Conservation (phyloP, 805 yeast species). For the Ogataea pini region DNA sequence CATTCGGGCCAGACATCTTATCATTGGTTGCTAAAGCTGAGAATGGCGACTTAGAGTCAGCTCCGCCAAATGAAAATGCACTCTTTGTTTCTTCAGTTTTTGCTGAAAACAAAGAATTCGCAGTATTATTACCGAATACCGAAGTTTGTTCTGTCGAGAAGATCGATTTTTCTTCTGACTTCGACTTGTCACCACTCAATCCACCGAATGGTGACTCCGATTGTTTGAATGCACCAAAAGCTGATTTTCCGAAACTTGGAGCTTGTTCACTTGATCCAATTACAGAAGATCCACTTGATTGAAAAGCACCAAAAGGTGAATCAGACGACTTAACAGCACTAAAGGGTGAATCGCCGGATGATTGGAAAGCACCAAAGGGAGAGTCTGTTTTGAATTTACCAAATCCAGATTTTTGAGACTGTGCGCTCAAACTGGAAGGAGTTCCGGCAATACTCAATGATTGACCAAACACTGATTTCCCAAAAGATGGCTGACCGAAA, state of each 20-base stretch:
- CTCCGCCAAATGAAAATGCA: background rate
- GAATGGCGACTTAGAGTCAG: background rate
- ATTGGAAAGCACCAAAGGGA: slow-evolving; percentile 1
- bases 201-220: background rate
- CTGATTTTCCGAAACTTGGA: background rate
- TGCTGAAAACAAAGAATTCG: background rate
- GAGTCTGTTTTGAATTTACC: slow-evolving; percentile 2
- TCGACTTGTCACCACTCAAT: background rate
- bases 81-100: background rate
- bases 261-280: background rate
- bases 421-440: background rate
- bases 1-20: background rate
- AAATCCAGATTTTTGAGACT: background rate
- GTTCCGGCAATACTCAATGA: background rate
- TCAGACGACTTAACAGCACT: background rate
- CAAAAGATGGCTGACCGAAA: slow-evolving; percentile 2
- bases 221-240: slow-evolving; percentile 1
- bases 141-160: background rate
- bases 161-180: background rate
- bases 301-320: slow-evolving; percentile 4
- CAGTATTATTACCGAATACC: background rate
- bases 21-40: background rate
- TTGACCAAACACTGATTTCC: background rate
- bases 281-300: background rate
- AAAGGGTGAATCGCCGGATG: background rate